Base-by-base conservation (phyloP, 1,284 basidiomycete species). In the Hemileccinum hortonii region DNA sequence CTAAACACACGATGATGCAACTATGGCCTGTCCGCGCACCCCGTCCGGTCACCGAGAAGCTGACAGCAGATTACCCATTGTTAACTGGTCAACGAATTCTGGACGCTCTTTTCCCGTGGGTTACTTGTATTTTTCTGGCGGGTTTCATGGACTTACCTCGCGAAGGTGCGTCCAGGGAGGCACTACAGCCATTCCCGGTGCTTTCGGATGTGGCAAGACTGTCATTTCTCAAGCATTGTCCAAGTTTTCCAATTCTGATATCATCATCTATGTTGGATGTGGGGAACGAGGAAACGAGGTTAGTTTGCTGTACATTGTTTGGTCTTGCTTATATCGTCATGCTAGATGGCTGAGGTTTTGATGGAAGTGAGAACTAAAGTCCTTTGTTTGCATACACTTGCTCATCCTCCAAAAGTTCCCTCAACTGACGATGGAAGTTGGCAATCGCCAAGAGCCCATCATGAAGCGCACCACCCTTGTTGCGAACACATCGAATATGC, bases 401-500 rank as follows among this genome's bases (percentile, higher is more conserved):
- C 50, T 49, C 19, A 56, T 53, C 47, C 35, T 49, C 59, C 10
- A 45, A 50, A 73, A 97, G 85, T 98, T 99, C 87, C 97, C 97
- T 50, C 81, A 94, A 72, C 79, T 99, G 43, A 94, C 90, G 3
- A 90, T 98, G 83, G 92, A 93, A 55, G 76, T 93, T 54, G 88
- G 84, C 37, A 87, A 93, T 63, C 91, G 94, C 53, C 89, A 98
- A 82, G 96, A 98, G 72, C 97, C 97, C 37, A 99, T 99, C 80
- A 99, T 99, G 97, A 99, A 99, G 75, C 95, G 97, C 58, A 99
- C 97, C 2, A 95, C 96, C 4, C 85, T 99, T 33, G 96, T 99
- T 55, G 97, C 97, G 62, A 99, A 99, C 73, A 99, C 97, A 2
- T 98, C 96, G 53, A 99, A 99, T 78, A 99, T 99, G 97, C 97